Evolutionary conservation across 2,329 filamentous ascomycete genomes (phyloP), one percentile per base, ranked within the genome.

Genomic region (Cyanodermella asteris): DNA sequence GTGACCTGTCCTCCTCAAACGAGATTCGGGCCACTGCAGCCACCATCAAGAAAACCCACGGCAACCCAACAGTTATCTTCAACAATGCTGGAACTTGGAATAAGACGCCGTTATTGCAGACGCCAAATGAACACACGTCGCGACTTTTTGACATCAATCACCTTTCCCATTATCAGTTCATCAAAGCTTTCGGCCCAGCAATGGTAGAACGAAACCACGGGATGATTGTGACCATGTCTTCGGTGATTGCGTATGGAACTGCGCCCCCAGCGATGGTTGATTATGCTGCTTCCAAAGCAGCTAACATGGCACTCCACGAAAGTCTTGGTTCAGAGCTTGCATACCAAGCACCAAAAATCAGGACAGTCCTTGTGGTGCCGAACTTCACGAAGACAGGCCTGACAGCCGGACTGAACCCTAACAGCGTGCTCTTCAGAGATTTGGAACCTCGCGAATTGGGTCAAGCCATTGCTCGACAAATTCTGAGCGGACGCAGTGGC

Each of bases 61-160:
- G 72, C 28, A 40, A 62, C 24, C 73, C 72, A 1, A 77, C 71
- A 0, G 52, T 80, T 31, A 52, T 80, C 4, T 69, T 76, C 49
- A 74, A 75, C 51, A 76, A 76, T 39, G 72, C 72, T 6, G 72
- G 71, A 31, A 58, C 72, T 15, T 61, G 55, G 10, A 58, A 58
- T 28, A 68, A 67, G 31, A 64, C 64, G 34, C 59, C 56, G 4
- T 58, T 81, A 33, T 55, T 78, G 22, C 54, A 61, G 15, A 44
- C 57, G 13, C 56, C 56, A 1, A 61, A 69, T 25, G 51, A 50
- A 12, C 61, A 70, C 34, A 55, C 73, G 33, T 61, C 62, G 18
- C 62, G 70, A 37, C 73, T 70, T 25, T 76, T 78, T 43, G 66
- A 69, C 31, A 67, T 80, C 37, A 81, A 80, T 47, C 53, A 65